These are phyloP conservation scores for Phoma herbarum DNA, from an alignment of 2,329 filamentous ascomycete genomes.

Conservation along the genomic window DNA sequence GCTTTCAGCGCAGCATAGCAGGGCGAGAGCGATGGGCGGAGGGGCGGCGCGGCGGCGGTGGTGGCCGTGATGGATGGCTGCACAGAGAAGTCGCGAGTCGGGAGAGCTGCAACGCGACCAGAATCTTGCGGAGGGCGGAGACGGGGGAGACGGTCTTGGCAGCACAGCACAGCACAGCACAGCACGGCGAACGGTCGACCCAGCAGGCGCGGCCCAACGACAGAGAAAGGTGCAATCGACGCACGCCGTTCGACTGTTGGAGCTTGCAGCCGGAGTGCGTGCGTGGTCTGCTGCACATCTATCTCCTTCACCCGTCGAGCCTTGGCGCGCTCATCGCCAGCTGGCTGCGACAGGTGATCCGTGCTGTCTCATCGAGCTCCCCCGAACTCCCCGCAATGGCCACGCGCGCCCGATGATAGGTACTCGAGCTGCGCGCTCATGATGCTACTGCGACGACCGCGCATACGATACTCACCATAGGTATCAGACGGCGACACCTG, in stretches of 20 bases:
- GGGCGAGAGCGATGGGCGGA: constrained; percentile 13
- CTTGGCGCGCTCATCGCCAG: constrained; percentile 19
- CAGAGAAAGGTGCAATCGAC: neutral
- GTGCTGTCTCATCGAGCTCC: constrained; percentile 32
- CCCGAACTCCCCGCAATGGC: constrained; percentile 41
- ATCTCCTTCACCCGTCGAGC: constrained; percentile 6
- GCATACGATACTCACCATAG: constrained; percentile 12
- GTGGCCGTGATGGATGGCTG: constrained; percentile 29
- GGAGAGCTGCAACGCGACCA: constrained; percentile 19
- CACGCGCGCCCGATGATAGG: constrained; percentile 20
- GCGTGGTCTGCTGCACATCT: neutral
- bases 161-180: neutral
- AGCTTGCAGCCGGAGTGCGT: neutral
- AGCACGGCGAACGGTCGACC: neutral
- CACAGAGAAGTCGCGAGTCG: constrained; percentile 26
- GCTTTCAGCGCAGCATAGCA: constrained; percentile 36
- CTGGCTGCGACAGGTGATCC: constrained; percentile 25
- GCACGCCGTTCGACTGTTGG: neutral
- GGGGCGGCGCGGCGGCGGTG: constrained; percentile 30
- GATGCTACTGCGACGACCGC: constrained; percentile 13
- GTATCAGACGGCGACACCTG: constrained; percentile 18
- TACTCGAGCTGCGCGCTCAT: constrained; percentile 17
- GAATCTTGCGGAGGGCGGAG: constrained; percentile 27
- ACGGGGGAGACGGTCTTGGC: neutral
- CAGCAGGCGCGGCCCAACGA: neutral